A percentile compares a stretch with the other conserved stretches of the same genome.
Evolutionary conservation across 768 basidiomycete genomes (phyloP).

Genomic region (Clathrus columnatus): DNA sequence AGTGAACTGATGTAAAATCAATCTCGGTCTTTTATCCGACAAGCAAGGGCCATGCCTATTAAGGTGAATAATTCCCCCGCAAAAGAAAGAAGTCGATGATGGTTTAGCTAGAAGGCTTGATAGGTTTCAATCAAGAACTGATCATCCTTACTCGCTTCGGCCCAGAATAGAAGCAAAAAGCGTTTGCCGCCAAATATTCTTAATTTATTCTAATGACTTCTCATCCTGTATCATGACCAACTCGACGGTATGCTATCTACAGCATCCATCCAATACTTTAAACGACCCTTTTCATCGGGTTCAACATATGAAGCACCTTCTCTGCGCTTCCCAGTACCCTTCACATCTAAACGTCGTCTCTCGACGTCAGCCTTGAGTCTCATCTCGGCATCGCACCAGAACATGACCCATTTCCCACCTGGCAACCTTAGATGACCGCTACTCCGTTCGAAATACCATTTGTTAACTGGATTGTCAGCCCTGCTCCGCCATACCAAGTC

Average conservation of each 20-base stretch:
- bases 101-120: neutral
- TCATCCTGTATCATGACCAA: constrained; percentile 44
- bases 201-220: constrained; percentile 9
- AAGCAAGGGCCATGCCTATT: neutral
- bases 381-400: constrained; percentile 98
- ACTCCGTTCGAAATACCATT: constrained; percentile 98
- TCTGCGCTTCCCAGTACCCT: constrained; percentile 47
- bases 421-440: constrained; percentile 76
- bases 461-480: constrained; percentile 91
- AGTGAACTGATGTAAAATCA: neutral
- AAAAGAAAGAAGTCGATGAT: neutral
- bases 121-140: no score
- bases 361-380: constrained; percentile 41
- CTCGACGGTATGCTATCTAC: constrained; percentile 67
- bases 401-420: constrained; percentile 75
- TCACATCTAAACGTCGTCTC: constrained; percentile 33
- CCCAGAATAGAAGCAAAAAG: neutral
- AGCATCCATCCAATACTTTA: constrained; percentile 59
- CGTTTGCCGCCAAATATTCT: neutral
- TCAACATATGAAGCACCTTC: constrained; percentile 65
- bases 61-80: neutral
- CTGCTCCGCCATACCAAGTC: constrained; percentile 96
- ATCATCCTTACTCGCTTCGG: neutral
- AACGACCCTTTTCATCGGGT: constrained; percentile 65
- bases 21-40: neutral